Base-by-base conservation (phyloP, 495 filamentous ascomycete species). In the Hypoxylon trugodes region DNA sequence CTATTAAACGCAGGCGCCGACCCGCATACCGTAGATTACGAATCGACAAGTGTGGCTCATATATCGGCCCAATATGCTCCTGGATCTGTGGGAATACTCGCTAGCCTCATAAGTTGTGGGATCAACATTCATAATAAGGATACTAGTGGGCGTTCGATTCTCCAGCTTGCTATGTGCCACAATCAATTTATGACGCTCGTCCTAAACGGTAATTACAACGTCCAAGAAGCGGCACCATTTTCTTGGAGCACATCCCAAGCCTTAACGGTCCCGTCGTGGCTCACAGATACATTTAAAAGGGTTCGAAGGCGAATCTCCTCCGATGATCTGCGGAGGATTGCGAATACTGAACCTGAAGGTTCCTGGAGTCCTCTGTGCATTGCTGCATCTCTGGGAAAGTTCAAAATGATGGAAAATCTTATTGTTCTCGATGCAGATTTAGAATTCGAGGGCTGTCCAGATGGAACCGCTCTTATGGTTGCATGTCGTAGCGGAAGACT, bases 401-500 rank as follows among this genome's bases (percentile, higher is more conserved):
- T 40, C 18, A 10, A 12, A 13, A 25, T 26, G 1, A 45, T 55
- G 28, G 26, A 36, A 35, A 55, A 45, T 21, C 37, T 45, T 26
- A 38, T 45, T 35, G 10, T 12, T 45, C 3, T 55, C 13, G 38
- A 30, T 10, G 51, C 38, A 10, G 13, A 45, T 45, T 2, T 55
- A 6, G 51, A 55, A 6, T 55, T 55, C 16, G 40, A 55, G 26
- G 51, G 51, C 2, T 48, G 54, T 22, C 54, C 42, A 0, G 33
- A 36, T 1, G 54, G 54, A 8, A 58, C 54, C 10, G 54, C 54
- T 28, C 54, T 58, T 2, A 48, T 38, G 15, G 33, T 24, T 16
- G 53, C 53, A 4, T 57, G 53, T 13, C 19, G 41, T 38, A 32
- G 21, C 3, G 41, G 53, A 47, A 47, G n/a, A 21, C 16, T 47